Evolutionary conservation across 768 basidiomycete species (phyloP).

Genomic region (Suillus weaverae): DNA sequence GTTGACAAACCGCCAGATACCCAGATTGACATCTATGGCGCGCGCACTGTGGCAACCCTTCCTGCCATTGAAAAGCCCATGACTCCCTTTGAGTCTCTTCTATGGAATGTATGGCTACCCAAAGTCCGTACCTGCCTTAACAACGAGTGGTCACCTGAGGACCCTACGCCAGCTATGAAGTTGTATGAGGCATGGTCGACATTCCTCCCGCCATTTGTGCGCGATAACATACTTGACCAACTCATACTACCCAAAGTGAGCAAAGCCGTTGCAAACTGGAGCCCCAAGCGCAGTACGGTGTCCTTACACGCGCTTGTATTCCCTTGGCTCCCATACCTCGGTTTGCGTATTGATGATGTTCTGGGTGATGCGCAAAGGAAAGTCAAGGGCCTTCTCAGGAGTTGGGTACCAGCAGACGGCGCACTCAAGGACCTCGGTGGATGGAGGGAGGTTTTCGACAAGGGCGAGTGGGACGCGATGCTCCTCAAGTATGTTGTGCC

Average conservation of each 20-base stretch:
- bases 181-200: constrained; percentile 88
- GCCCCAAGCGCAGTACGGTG: constrained; percentile 52
- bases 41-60: constrained; percentile 33
- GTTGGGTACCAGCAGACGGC: constrained; percentile 71
- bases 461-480: constrained; percentile 87
- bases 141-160: constrained; percentile 85
- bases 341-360: constrained; percentile 79
- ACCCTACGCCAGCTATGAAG: constrained; percentile 72
- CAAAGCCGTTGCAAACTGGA: constrained; percentile 84
- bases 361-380: constrained; percentile 86
- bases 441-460: constrained; percentile 86
- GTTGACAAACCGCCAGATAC: constrained; percentile 43
- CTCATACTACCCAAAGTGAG: constrained; percentile 92
- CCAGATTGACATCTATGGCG: constrained; percentile 61
- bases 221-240: constrained; percentile 95
- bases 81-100: constrained; percentile 92
- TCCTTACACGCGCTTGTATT: constrained; percentile 83
- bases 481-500: constrained; percentile 91
- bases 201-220: constrained; percentile 86
- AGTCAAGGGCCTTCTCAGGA: constrained; percentile 73
- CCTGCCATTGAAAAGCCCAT: constrained; percentile 58
- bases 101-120: constrained; percentile 96
- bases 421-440: constrained; percentile 71
- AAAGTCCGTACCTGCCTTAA: constrained; percentile 92
- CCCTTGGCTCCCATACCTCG: constrained; percentile 93